phyloP scores from a whole-genome alignment of 2,329 filamentous ascomycete genomes.

The Fusarium sp. region DNA sequence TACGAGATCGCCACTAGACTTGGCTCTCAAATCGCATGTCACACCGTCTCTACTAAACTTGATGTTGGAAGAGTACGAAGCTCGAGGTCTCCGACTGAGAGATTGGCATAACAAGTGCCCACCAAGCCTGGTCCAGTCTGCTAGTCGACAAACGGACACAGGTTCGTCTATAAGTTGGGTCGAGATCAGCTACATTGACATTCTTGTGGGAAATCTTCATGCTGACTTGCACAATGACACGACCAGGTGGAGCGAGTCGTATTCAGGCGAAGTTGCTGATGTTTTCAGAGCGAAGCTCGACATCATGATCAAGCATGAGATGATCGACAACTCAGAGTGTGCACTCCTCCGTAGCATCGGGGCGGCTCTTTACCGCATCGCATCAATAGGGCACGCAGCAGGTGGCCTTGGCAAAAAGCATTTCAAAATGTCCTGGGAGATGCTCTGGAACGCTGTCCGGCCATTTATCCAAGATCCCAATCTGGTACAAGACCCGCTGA shows the following conservation, averaged over 20 bases:
- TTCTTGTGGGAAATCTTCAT: constrained; percentile 1
- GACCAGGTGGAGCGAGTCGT: not conserved
- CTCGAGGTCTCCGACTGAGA: not conserved
- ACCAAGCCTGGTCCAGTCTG: not conserved
- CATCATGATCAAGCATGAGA: constrained; percentile 21
- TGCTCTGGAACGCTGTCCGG: constrained; percentile 11
- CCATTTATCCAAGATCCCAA: not conserved
- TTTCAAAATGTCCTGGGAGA: constrained; percentile 6
- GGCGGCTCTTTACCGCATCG: not conserved
- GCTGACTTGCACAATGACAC: not conserved
- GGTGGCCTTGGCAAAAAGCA: not conserved
- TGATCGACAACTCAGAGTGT: constrained; percentile 12
- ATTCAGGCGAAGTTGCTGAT: constrained; percentile 15
- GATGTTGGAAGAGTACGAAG: constrained; percentile 8
- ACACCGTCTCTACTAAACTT: constrained; percentile 14
- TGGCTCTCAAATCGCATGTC: constrained; percentile 18
- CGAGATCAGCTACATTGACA: not conserved
- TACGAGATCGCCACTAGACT: not conserved
- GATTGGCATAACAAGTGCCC: not conserved
- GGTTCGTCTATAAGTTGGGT: not conserved
- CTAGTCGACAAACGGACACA: not conserved
- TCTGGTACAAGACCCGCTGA: not conserved
- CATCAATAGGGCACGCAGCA: not conserved
- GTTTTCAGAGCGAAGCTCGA: constrained; percentile 23
- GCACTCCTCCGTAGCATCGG: constrained; percentile 1